Conservation (phyloP, 768 basidiomycete genomes). For the Russula griseocarnosa region DNA sequence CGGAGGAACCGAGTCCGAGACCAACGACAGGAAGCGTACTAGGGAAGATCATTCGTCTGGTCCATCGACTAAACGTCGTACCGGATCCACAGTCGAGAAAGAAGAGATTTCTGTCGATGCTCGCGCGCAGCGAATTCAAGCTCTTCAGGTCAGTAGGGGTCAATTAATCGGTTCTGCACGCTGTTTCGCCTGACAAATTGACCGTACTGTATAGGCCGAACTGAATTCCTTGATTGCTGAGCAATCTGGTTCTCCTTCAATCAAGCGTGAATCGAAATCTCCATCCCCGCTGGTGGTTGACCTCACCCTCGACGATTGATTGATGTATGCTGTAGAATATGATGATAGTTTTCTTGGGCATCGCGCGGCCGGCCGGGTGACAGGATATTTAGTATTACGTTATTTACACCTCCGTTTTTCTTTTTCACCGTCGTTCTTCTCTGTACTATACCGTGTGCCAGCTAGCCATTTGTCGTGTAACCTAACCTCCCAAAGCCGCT, state of each 20-base stretch:
- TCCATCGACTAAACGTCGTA: constrained; percentile 4
- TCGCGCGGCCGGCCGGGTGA: background rate
- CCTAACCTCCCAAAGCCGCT: no score
- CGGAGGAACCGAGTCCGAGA: background rate
- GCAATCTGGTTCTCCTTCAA: background rate
- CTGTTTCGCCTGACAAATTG: background rate
- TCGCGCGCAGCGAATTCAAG: constrained; percentile 13
- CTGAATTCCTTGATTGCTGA: background rate
- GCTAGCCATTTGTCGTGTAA: no score
- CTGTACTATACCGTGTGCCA: no score
- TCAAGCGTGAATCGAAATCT: constrained; percentile 14
- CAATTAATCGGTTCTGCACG: no score
- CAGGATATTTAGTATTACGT: background rate
- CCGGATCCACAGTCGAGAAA: background rate
- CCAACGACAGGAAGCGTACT: constrained; percentile 14
- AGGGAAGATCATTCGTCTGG: constrained; percentile 2
- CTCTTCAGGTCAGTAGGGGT: constrained; percentile 11
- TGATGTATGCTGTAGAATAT: background rate
- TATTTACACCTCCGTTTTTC: no score
- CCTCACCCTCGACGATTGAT: constrained; percentile 20
- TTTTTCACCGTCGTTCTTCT: no score
- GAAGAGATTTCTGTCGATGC: background rate
- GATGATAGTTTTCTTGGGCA: background rate
- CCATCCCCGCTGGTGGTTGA: constrained; percentile 14
- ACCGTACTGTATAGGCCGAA: constrained; percentile 10